phyloP scores from a whole-genome alignment of 768 basidiomycete species.

The Rhodosporidiobolus odoratus region DNA sequence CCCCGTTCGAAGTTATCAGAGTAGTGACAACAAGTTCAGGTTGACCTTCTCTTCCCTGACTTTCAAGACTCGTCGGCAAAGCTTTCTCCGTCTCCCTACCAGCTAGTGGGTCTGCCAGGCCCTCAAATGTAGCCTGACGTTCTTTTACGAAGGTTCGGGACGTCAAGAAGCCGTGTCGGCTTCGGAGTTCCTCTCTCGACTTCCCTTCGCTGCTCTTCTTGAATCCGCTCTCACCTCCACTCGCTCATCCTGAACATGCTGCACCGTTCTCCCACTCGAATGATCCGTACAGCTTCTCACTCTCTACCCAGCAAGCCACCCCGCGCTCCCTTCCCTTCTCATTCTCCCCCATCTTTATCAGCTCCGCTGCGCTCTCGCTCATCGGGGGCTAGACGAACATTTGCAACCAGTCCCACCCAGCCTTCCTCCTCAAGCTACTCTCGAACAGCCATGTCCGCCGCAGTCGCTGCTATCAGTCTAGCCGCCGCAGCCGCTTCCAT shows the following conservation, averaged over 20 bases:
- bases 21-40: no score
- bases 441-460: neutral
- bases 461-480: conserved; percentile 7
- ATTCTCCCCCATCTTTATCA: neutral
- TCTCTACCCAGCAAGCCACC: neutral
- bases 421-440: neutral
- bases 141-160: no score
- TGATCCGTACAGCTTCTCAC: neutral
- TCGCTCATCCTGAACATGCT: neutral
- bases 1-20: no score
- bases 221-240: neutral
- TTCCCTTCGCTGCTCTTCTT: neutral
- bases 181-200: no score
- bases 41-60: no score
- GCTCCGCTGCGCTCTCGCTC: neutral
- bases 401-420: neutral
- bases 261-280: neutral
- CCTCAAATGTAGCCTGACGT: no score
- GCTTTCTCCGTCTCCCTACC: no score
- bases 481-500: conserved; percentile 8
- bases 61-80: no score
- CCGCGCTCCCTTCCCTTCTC: neutral
- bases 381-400: neutral
- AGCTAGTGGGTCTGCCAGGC: no score
- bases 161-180: no score